These are phyloP conservation scores for Eremothecium sinecaudum DNA, from an alignment of 1,139 yeast species.

Conservation along the genomic window DNA sequence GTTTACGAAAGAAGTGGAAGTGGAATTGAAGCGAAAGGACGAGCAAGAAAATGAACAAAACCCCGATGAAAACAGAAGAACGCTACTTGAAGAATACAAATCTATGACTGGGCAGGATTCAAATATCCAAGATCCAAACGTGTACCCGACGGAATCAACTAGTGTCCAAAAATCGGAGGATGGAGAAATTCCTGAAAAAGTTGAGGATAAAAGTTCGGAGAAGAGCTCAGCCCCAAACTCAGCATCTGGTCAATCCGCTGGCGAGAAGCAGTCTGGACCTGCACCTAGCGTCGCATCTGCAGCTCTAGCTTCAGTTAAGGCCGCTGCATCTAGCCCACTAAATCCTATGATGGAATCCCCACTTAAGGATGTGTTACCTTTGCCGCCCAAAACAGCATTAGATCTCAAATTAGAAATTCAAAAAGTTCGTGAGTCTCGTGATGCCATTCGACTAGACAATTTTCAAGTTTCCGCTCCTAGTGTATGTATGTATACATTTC, in stretches of 20 bases:
- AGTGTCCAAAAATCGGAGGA: constrained; percentile 2
- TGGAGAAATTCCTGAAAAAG: constrained; percentile 4
- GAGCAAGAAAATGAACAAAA: constrained; percentile 34
- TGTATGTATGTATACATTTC: constrained; percentile 97
- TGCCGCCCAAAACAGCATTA: constrained; percentile 71
- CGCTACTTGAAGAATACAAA: constrained; percentile 42
- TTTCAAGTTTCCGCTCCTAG: constrained; percentile 82
- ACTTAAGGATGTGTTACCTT: constrained; percentile 61
- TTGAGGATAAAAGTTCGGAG: constrained; percentile 10
- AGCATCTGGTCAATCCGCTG: constrained; percentile 2
- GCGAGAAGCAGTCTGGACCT: too few relatives aligned
- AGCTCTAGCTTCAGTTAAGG: neutral
- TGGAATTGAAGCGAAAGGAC: constrained; percentile 72
- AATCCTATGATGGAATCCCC: constrained; percentile 51
- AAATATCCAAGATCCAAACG: constrained; percentile 15
- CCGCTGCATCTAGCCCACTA: constrained; percentile 16
- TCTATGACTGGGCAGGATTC: constrained; percentile 30
- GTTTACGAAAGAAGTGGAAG: constrained; percentile 72
- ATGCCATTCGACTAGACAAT: constrained; percentile 54
- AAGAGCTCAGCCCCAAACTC: constrained; percentile 5
- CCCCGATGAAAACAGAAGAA: constrained; percentile 26
- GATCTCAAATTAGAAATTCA: constrained; percentile 74
- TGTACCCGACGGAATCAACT: constrained; percentile 5
- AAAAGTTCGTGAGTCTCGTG: constrained; percentile 72
- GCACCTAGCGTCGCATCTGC: neutral